Evolutionary conservation across 208 protist species (phyloP), one percentile per base, ranked within the genome.

Genomic region (Crithidia mellificae): DNA sequence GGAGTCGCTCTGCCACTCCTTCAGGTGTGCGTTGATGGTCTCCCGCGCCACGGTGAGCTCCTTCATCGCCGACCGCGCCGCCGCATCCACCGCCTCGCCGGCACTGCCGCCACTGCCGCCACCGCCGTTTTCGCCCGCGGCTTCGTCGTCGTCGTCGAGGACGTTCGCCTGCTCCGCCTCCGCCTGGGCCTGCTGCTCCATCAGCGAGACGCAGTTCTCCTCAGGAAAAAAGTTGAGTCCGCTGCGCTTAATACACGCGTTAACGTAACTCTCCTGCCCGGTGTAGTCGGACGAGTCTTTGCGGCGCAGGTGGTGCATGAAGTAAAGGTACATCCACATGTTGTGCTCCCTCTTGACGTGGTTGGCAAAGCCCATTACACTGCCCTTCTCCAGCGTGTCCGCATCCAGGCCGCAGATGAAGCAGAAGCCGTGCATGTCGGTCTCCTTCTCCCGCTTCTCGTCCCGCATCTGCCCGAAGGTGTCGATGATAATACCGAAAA

Each of bases 311-410:
- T 96, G 84, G 67, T 94, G 86, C 56, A 93, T 89, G 50, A 97
- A 98, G 85, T 94, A 96, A 15, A 98, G 72, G 78, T 98, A 98
- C 78, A 94, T 88, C 95, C 97, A 98, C 85, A 98, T 91, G 78
- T 98, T 96, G 82, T 98, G 97, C 54, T 97, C 94, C 8, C 81
- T 20, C 64, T 85, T 68, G 20, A 96, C 84, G 80, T 98, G 94
- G n/a, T 78, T 69, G 6, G 80, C 46, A 72, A 98, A 98, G 38
- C 90, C 92, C 73, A 70, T 75, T 15, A 77, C 51, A 44, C 71
- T 66, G 15, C 62, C 39, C 61, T 82, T 85, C 50, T 98, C 96
- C 36, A 97, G 93, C 50, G 66, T 74, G 46, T 88, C 77, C 6
- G 85, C 77, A 32, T 93, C 82, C 15, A 98, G 75, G 32, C 91